Evolutionary conservation across 805 yeast species (phyloP), one percentile per base, ranked within the genome.

Genomic region (Zygosaccharomyces bailii): DNA sequence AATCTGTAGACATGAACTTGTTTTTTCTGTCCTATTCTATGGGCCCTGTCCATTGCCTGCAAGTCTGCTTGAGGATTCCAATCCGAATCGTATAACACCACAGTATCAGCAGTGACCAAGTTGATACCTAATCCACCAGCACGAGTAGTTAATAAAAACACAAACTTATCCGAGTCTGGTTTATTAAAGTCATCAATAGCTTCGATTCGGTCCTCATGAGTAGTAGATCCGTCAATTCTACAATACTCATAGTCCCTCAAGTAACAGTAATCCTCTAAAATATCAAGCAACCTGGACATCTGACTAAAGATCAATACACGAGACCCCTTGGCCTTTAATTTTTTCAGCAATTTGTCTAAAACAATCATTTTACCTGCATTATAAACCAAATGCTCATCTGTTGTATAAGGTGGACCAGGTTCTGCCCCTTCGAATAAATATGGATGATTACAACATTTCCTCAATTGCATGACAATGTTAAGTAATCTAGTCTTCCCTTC

Each of bases 31-130:
- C 98, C 98, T 61, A 90, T 90, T 72, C 98, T 80, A 61, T 90
- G 98, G 1, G 97, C 98, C 61, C 98, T 78, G 65, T 91, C 98
- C 98, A 90, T 90, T 1, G 97, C 97, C 68, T 90, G 98, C 57
- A 90, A 72, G 72, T 90, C 98, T 0, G 96, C 97, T 62, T 90
- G 98, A 1, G 98, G 98, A 60, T 90, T 90, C 98, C 98, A 90
- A 68, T 90, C 98, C 0, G 95, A 85, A 65, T 90, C 98, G 61
- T 79, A 91, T 20, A 90, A 65, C 3, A 90, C 78, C 39, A 90
- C 98, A 34, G 86, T 80, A 62, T 90, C 96, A 2, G 98, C 98
- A 6, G 87, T 79, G 0, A 96, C 91, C 60, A 90, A 73, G 60
- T 91, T 90, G 59, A 90, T 90, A 57, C 98, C 98, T 44, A 90